Evolutionary conservation across 225 moss, liverwort and hornwort genomes (phyloP), one percentile per base, ranked within the genome.

Genomic region (Sphagnum contortum): DNA sequence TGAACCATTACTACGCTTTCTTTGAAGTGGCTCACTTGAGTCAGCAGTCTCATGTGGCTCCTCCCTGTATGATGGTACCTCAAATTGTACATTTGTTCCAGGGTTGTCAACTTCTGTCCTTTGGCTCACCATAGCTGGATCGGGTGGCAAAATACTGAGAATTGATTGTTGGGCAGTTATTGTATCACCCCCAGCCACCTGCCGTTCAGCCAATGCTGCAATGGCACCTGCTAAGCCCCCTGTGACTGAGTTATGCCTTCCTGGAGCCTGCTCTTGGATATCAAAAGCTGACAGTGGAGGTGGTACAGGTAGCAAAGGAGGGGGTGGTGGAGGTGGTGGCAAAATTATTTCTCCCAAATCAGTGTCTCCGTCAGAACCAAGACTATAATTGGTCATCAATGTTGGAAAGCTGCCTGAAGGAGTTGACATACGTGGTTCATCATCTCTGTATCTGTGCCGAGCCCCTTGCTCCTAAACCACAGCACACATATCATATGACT

Each of bases 121-220:
- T 29, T 29, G 29, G 29, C 29, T 29, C 29, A 29, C 61, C 72
- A 69, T 45, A 47, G 64, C 55, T 13, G 29, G 49, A 49, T 74
- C 59, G 6, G 68, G 64, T 45, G 64, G 64, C 12, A 54, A 44
- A 54, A 63, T 9, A 54, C 56, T 64, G 45, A 63, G 8, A n/a
- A 64, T 47, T 44, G 58, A 29, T 47, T 75, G 78, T 12, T 70
- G 64, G 61, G 68, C 13, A 64, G 64, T 11, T 64, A 64, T 57
- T 11, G 64, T 44, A 49, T 64, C 75, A 14, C 9, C 66, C 1
- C 62, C 76, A 46, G 47, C 61, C 44, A 75, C 78, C 69, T 81
- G 84, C n/a, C 73, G 76, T 59, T 85, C 84, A 66, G 73, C 81
- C 59, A 79, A 65, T 10, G 65, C 85, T 69, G 85, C 81, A 55